Evolutionary conservation across 2,329 filamentous ascomycete species (phyloP).

Genomic region (Neofusicoccum kwambonambiense): DNA sequence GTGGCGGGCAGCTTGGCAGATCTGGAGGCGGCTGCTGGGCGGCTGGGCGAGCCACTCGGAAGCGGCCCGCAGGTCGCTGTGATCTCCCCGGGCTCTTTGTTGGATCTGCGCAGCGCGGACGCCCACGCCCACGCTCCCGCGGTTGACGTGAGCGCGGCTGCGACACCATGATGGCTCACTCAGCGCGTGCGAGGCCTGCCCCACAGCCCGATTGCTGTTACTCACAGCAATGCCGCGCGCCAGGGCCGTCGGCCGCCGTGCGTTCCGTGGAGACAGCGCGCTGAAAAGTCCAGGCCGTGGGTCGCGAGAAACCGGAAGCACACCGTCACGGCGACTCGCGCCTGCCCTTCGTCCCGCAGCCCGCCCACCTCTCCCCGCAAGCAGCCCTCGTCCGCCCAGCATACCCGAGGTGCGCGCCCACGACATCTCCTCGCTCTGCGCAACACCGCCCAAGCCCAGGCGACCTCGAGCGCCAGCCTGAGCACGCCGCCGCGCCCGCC

Average conservation of each 20-base stretch:
- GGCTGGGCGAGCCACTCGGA: not conserved
- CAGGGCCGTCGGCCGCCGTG: not conserved
- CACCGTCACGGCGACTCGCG: not conserved
- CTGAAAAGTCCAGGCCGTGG: conserved; percentile 2
- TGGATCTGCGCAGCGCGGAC: not conserved
- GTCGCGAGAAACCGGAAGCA: conserved; percentile 13
- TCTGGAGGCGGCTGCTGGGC: too few relatives aligned
- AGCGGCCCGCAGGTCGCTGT: not conserved
- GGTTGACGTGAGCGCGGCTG: not conserved
- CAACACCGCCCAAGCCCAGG: not conserved
- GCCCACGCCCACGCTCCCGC: not conserved
- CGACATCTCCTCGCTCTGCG: not conserved
- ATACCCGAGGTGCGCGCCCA: conserved; percentile 2
- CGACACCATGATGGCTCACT: conserved; percentile 11
- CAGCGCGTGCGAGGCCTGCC: not conserved
- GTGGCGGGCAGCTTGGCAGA: not conserved
- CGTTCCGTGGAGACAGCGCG: not conserved
- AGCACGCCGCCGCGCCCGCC: not conserved
- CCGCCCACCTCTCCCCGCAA: not conserved
- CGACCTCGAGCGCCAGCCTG: too few relatives aligned
- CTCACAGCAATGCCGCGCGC: not conserved
- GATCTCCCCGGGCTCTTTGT: not conserved
- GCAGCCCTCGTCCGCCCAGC: not conserved
- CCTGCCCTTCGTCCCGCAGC: not conserved
- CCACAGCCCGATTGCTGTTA: not conserved